phyloP scores from a whole-genome alignment of 108 stramenopile species.

The Seminavis robusta region DNA sequence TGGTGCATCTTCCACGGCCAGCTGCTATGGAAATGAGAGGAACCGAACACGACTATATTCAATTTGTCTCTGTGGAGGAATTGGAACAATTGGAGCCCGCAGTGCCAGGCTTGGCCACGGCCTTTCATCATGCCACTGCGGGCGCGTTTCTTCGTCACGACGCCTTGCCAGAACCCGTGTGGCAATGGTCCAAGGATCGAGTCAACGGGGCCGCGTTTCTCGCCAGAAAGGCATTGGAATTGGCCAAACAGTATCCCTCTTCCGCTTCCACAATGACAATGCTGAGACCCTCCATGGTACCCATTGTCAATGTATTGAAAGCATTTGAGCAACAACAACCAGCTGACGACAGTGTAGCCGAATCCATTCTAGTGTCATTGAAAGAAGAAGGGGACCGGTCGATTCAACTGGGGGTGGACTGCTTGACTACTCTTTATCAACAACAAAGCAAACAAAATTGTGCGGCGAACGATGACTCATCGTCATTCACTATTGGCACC shows the following conservation, averaged over 20 bases:
- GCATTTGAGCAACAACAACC: constrained; percentile 15
- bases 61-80: constrained; percentile 35
- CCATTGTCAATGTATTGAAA: constrained; percentile 48
- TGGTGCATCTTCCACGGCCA: constrained; percentile 18
- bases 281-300: constrained; percentile 51
- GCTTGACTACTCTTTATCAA: neutral
- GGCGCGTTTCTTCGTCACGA: constrained; percentile 26
- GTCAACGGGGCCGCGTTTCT: constrained; percentile 42
- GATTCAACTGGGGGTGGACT: neutral
- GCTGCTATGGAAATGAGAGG: constrained; percentile 23
- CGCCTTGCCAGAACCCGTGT: constrained; percentile 17
- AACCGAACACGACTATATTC: constrained; percentile 47
- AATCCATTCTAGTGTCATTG: constrained; percentile 6
- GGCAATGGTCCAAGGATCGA: constrained; percentile 37
- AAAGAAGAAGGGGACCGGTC: constrained; percentile 12
- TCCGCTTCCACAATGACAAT: constrained; percentile 30
- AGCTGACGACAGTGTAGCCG: neutral
- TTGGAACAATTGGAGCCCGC: constrained; percentile 21
- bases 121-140: constrained; percentile 57
- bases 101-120: constrained; percentile 38
- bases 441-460: neutral
- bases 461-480: too few relatives aligned
- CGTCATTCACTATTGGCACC: constrained; percentile 26
- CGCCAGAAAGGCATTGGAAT: constrained; percentile 30
- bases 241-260: constrained; percentile 9